Evolutionary conservation across 768 basidiomycete genomes (phyloP), one percentile per base, ranked within the genome.

Genomic region (Suillus variegatus): DNA sequence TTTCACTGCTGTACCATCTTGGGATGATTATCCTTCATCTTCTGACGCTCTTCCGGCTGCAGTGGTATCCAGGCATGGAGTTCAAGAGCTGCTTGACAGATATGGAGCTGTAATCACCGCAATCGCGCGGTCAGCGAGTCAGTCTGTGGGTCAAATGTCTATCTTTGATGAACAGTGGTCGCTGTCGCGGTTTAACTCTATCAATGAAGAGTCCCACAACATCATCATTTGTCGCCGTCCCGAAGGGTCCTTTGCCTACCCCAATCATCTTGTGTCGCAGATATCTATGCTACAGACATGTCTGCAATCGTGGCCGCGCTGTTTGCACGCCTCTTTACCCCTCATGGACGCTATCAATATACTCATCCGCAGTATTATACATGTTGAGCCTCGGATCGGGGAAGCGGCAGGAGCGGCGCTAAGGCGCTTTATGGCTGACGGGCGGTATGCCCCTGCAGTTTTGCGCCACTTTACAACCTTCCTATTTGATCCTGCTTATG

Each of bases 141-240:
- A 87, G 63, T 74, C 83, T 5, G 86, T 93, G 8, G 92, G 91
- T 2, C 78, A 82, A 44, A 92, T 96, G 88, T 88, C 89, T 18
- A 81, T 96, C 38, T 89, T 94, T 64, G 95, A 97, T 65, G 91
- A 95, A 9, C 90, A 93, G 69, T 94, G 90, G 89, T 84, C 86
- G 0, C 80, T 84, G 61, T 81, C 85, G 22, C 86, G 88, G 55
- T 76, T 88, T 58, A 70, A 73, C 46, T 54, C 64, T 3, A 64
- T 70, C 22, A 86, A 88, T 72, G 88, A 94, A 68, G 92, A 95
- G 71, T 80, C 86, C 3, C 86, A 88, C 69, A 90, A 86, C 69
- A 84, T 83, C 60, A 76, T 90, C 58, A 82, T 92, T 22, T 85
- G 91, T 43, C 85, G 88, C 32, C 93, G 94, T 72, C 78, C 82